Percentiles rank a stretch among this genome's conserved stretches.
Evolutionary conservation across 2,329 filamentous ascomycete species (phyloP).

Genomic region (Fusarium ramigenum): DNA sequence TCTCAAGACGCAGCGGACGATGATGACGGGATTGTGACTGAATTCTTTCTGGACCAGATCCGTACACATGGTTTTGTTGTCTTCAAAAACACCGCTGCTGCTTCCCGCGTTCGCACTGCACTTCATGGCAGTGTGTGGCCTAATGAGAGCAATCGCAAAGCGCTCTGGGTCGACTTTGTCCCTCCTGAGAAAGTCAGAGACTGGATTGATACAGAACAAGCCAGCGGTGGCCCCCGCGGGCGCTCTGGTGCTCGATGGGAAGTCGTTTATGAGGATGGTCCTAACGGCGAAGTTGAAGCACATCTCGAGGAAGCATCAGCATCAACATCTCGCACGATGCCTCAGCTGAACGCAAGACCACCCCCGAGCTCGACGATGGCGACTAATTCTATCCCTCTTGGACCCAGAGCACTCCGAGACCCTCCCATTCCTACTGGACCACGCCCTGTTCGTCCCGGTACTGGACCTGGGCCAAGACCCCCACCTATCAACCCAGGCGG

Average conservation of each 20-base stretch:
- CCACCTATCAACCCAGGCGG: slow-evolving; percentile 32
- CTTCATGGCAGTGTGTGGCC: slow-evolving; percentile 88
- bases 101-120: slow-evolving; percentile 77
- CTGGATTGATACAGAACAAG: slow-evolving; percentile 79
- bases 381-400: slow-evolving; percentile 50
- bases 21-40: slow-evolving; percentile 63
- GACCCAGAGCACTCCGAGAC: slow-evolving; percentile 46
- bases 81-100: slow-evolving; percentile 75
- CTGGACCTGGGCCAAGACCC: slow-evolving; percentile 41
- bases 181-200: slow-evolving; percentile 75
- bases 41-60: slow-evolving; percentile 84
- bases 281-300: slow-evolving; percentile 64
- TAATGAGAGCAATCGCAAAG: slow-evolving; percentile 83
- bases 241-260: slow-evolving; percentile 69
- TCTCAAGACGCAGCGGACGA: slow-evolving; percentile 61
- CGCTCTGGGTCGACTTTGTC: slow-evolving; percentile 89
- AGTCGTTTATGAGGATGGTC: slow-evolving; percentile 71
- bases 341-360: slow-evolving; percentile 24
- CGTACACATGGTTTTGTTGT: slow-evolving; percentile 87
- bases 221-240: slow-evolving; percentile 51
- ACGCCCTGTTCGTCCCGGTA: slow-evolving; percentile 49
- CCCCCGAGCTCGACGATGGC: slow-evolving; percentile 34
- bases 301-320: slow-evolving; percentile 54
- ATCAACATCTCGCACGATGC: slow-evolving; percentile 28
- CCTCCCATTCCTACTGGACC: slow-evolving; percentile 48